Evolutionary conservation across 768 basidiomycete species (phyloP).

Genomic region (Lactifluus subvellereus): DNA sequence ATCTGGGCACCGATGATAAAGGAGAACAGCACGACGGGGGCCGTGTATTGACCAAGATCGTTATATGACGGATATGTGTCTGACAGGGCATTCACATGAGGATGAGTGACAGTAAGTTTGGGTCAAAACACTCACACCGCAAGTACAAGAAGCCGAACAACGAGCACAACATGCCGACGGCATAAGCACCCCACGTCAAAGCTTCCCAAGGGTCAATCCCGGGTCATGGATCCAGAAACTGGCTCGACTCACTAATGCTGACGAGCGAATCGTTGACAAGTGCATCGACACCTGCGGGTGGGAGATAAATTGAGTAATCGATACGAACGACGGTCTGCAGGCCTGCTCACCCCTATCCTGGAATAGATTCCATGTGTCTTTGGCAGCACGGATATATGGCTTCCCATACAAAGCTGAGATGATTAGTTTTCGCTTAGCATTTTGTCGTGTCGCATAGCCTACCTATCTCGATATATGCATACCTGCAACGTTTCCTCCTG

Average conservation of each 20-base stretch:
- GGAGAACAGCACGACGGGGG: constrained; percentile 69
- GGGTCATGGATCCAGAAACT: constrained; percentile 10
- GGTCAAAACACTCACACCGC: constrained; percentile 42
- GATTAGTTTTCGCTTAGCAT: background rate
- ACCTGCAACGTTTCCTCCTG: constrained; percentile 36
- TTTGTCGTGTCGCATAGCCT: constrained; percentile 22
- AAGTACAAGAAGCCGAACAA: constrained; percentile 76
- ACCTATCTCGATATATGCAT: constrained; percentile 82
- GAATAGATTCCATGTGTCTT: constrained; percentile 77
- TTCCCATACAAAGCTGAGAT: constrained; percentile 73
- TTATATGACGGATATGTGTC: constrained; percentile 76
- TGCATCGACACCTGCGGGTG: constrained; percentile 51
- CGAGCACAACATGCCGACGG: constrained; percentile 64
- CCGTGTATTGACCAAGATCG: constrained; percentile 65
- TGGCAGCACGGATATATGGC: constrained; percentile 71
- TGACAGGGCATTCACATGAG: constrained; percentile 28
- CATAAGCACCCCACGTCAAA: constrained; percentile 75
- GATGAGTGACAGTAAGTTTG: background rate
- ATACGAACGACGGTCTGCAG: constrained; percentile 8
- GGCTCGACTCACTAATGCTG: constrained; percentile 53
- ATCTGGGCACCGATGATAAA: constrained; percentile 75
- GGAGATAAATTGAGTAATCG: constrained; percentile 10
- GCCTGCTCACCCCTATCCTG: constrained; percentile 51
- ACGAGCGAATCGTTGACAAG: constrained; percentile 80
- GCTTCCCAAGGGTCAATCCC: constrained; percentile 34